phyloP scores from a whole-genome alignment of 257 asterid genomes.

The Lavandula angustifolia region DNA sequence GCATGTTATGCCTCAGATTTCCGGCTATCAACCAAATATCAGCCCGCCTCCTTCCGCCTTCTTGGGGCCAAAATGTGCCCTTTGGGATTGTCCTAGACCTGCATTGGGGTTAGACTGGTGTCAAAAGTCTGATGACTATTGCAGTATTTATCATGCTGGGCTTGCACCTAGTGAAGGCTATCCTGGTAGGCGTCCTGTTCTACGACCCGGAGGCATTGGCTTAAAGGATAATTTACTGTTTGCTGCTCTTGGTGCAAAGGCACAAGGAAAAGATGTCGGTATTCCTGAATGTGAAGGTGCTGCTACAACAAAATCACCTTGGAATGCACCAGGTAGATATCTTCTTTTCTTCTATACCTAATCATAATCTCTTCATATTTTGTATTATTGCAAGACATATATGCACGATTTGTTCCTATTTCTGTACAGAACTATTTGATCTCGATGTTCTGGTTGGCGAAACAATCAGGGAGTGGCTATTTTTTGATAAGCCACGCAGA shows the following conservation, averaged over 20 bases:
- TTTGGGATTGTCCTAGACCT: conserved; percentile 82
- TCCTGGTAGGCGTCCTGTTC: conserved; percentile 73
- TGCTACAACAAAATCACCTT: conserved; percentile 91
- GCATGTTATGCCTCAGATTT: conserved; percentile 51
- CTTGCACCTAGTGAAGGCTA: conserved; percentile 79
- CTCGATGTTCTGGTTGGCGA: conserved; percentile 66
- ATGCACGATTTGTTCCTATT: conserved; percentile 27
- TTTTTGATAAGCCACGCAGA: conserved; percentile 89
- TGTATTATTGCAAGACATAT: not conserved
- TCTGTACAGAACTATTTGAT: conserved; percentile 73
- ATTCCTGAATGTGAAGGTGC: conserved; percentile 97
- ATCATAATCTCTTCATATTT: not conserved
- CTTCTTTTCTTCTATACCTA: conserved; percentile 6
- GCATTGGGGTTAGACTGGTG: conserved; percentile 50
- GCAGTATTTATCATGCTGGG: conserved; percentile 55
- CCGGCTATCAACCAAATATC: conserved; percentile 57
- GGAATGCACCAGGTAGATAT: conserved; percentile 85
- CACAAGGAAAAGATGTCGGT: conserved; percentile 78
- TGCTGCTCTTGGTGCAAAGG: conserved; percentile 83
- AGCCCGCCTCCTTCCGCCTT: conserved; percentile 94
- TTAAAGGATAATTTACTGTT: conserved; percentile 84
- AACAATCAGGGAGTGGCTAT: conserved; percentile 90
- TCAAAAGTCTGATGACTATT: conserved; percentile 51
- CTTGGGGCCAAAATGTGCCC: conserved; percentile 96
- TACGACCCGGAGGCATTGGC: conserved; percentile 88